Percentiles rank a stretch among this genome's conserved stretches.
phyloP scores from a whole-genome alignment of 768 basidiomycete genomes.

The Leccinum pellstonianum region DNA sequence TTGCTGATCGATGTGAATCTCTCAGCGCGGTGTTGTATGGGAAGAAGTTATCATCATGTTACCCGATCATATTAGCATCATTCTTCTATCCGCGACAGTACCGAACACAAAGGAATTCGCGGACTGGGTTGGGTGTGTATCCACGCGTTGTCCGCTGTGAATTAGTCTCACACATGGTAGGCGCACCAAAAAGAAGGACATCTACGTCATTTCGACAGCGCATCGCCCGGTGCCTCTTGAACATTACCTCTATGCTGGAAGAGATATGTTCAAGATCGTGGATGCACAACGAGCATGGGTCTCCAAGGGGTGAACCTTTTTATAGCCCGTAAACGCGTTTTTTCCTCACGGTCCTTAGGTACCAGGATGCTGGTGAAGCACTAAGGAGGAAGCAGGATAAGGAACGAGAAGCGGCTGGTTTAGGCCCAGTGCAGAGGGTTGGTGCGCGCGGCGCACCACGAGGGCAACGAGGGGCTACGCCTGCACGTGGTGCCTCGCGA shows the following conservation, averaged over 20 bases:
- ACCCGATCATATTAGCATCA: constrained; percentile 97
- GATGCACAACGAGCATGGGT: constrained; percentile 69
- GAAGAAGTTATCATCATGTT: constrained; percentile 99
- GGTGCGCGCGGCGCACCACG: constrained; percentile 73
- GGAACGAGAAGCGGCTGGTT: constrained; percentile 92
- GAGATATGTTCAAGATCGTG: constrained; percentile 91
- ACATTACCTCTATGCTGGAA: constrained; percentile 94
- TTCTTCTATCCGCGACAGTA: constrained; percentile 94
- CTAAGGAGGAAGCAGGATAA: constrained; percentile 95
- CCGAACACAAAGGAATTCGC: constrained; percentile 98
- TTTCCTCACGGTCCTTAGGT: constrained; percentile 45
- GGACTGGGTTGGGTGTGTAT: constrained; percentile 94
- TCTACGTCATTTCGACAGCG: constrained; percentile 96
- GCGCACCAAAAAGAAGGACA: constrained; percentile 98
- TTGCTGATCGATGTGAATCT: constrained; percentile 16
- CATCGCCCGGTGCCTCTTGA: constrained; percentile 97
- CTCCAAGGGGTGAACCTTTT: constrained; percentile 65
- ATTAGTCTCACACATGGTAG: constrained; percentile 40
- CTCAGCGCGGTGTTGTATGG: constrained; percentile 96
- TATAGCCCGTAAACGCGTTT: background rate
- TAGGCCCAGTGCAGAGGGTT: constrained; percentile 79
- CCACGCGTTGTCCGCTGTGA: constrained; percentile 8
- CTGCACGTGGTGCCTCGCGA: constrained; percentile 55
- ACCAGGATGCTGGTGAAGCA: constrained; percentile 88
- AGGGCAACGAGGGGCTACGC: constrained; percentile 44